Percentiles rank a stretch among this genome's conserved stretches.
These are phyloP conservation scores for Przewalskia tangutica DNA, from an alignment of 257 asterid genomes.

Conservation along the genomic window DNA sequence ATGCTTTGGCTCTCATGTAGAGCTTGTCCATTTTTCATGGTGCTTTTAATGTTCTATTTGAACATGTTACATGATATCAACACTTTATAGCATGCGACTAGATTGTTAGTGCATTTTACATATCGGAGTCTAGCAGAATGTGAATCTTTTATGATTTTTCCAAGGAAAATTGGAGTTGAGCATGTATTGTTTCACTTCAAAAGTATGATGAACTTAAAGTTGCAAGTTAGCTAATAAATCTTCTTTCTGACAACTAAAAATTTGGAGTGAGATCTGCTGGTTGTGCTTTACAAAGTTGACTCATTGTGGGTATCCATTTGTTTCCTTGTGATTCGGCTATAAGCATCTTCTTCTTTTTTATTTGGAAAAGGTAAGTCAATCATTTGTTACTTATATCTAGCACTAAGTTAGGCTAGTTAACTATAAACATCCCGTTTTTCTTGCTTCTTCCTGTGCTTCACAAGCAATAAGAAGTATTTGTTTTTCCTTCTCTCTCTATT, in stretches of 20 bases:
- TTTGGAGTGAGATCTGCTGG: not conserved
- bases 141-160: not conserved
- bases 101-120: not conserved
- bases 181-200: not conserved
- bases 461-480: not conserved
- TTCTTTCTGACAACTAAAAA: not conserved
- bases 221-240: not conserved
- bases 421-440: not conserved
- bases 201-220: not conserved
- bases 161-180: not conserved
- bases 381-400: not conserved
- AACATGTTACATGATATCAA: not conserved
- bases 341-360: not conserved
- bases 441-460: not conserved
- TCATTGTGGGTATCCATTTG: not conserved
- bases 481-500: not conserved
- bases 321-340: not conserved
- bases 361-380: not conserved
- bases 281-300: not conserved
- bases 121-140: not conserved
- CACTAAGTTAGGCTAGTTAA: not conserved
- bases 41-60: not conserved
- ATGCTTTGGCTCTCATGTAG: not conserved
- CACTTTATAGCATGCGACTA: not conserved
- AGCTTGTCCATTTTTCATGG: not conserved